A percentile compares a stretch with the other conserved stretches of the same genome.
phyloP scores from a whole-genome alignment of 2,329 filamentous ascomycete genomes.

The Exophiala dermatitidis region DNA sequence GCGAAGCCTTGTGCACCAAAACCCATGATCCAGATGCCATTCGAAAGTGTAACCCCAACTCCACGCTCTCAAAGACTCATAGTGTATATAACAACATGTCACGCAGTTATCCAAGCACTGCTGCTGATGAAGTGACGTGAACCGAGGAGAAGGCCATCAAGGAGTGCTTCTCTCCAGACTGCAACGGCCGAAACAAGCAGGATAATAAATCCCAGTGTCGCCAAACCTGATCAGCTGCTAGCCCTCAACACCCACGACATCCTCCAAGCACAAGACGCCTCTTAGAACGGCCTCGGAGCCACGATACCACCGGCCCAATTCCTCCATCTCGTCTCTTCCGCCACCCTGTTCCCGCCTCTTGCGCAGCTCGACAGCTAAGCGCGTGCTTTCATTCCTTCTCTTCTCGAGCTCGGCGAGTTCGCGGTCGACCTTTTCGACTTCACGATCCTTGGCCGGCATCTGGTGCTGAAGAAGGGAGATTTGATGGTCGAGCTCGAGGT shows the following conservation, averaged over 20 bases:
- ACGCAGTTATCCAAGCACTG: no score
- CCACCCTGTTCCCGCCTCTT: conserved; percentile 40
- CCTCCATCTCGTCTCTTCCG: conserved; percentile 41
- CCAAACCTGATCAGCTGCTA: not conserved
- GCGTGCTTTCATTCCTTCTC: conserved; percentile 39
- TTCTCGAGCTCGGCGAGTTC: conserved; percentile 39
- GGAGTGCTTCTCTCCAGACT: no score
- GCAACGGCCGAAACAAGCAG: no score
- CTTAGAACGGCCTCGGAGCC: conserved; percentile 38
- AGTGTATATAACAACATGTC: no score
- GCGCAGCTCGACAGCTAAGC: conserved; percentile 42
- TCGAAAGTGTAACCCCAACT: not conserved
- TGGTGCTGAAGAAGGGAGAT: conserved; percentile 39
- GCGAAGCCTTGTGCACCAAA: not conserved
- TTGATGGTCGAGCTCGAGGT: conserved; percentile 38
- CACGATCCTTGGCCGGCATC: conserved; percentile 38
- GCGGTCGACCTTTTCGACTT: conserved; percentile 40
- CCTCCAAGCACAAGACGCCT: conserved; percentile 30
- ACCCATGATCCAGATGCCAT: not conserved
- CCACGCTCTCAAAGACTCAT: not conserved
- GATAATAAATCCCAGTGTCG: no score
- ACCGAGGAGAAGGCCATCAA: no score
- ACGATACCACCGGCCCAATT: conserved; percentile 42
- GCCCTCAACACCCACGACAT: not conserved
- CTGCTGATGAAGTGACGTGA: no score